Evolutionary conservation across 2,329 filamentous ascomycete genomes (phyloP).

Genomic region (Rhynchosporium secalis): DNA sequence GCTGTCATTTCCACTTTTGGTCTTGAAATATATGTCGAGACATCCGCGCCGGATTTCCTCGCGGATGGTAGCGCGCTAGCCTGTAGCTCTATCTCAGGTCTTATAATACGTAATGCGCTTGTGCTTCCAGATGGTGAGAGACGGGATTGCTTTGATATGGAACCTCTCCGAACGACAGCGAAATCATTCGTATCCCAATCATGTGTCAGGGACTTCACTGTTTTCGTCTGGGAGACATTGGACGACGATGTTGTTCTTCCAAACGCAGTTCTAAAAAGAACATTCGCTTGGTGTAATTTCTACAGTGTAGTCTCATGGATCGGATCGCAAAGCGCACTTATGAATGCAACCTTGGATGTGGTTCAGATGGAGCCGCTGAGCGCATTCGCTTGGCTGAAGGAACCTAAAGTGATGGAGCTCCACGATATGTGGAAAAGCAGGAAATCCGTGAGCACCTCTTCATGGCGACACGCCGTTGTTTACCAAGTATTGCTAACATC

Average conservation of each 20-base stretch:
- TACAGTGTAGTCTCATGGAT: constrained; percentile 49
- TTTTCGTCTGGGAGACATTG: constrained; percentile 48
- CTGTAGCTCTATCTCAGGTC: constrained; percentile 40
- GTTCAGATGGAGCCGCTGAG: constrained; percentile 44
- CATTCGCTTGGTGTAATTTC: constrained; percentile 48
- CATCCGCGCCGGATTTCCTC: constrained; percentile 44
- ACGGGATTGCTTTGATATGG: constrained; percentile 48
- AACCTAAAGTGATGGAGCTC: constrained; percentile 45
- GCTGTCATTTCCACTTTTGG: constrained; percentile 36
- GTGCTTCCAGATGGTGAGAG: constrained; percentile 45
- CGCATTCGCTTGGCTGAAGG: constrained; percentile 49
- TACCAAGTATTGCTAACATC: neutral
- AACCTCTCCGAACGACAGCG: constrained; percentile 43
- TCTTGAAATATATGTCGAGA: constrained; percentile 46
- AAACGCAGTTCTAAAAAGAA: constrained; percentile 46
- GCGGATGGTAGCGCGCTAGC: constrained; percentile 41
- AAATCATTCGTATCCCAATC: constrained; percentile 49
- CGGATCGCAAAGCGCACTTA: constrained; percentile 42
- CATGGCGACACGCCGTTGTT: neutral
- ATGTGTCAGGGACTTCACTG: constrained; percentile 45
- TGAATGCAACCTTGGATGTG: constrained; percentile 40
- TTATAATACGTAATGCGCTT: constrained; percentile 46
- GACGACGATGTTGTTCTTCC: constrained; percentile 42
- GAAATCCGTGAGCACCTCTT: constrained; percentile 8
- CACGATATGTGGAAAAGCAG: constrained; percentile 45